A percentile compares a stretch with the other conserved stretches of the same genome.
These are phyloP conservation scores for Neocallimastix lanati DNA, from an alignment of 192 early-diverging fungal species.

Conservation along the genomic window DNA sequence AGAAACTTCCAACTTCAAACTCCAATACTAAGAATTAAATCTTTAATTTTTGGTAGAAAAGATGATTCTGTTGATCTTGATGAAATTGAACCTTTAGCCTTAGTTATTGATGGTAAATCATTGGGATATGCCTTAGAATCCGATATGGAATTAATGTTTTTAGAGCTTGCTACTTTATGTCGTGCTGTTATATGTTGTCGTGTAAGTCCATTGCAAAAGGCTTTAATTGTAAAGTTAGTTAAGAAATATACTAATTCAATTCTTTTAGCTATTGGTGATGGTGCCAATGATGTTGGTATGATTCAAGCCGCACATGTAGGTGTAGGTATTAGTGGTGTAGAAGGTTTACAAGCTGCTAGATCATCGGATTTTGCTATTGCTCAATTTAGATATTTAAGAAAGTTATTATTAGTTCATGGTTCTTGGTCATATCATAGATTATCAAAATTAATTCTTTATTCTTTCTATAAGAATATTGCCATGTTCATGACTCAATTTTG, in stretches of 20 bases:
- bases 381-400: constrained; percentile 87
- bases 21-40: background rate
- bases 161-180: constrained; percentile 80
- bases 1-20: background rate
- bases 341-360: constrained; percentile 91
- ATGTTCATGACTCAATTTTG: constrained; percentile 97
- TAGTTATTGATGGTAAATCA: constrained; percentile 87
- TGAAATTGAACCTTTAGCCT: constrained; percentile 45
- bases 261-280: constrained; percentile 91
- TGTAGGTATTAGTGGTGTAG: constrained; percentile 86
- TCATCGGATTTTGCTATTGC: constrained; percentile 97
- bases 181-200: constrained; percentile 95
- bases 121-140: constrained; percentile 86
- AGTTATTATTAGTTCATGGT: constrained; percentile 89
- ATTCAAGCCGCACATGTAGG: constrained; percentile 71
- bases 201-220: constrained; percentile 95
- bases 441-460: constrained; percentile 88
- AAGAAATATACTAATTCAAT: constrained; percentile 70
- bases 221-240: constrained; percentile 93
- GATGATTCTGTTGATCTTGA: constrained; percentile 1
- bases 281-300: constrained; percentile 97
- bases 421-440: constrained; percentile 92
- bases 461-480: constrained; percentile 98
- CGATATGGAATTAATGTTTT: constrained; percentile 45
- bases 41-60: background rate